A percentile compares a stretch with the other conserved stretches of the same genome.
phyloP scores from a whole-genome alignment of 352 stramenopile genomes.

The Phytophthora kernoviae region DNA sequence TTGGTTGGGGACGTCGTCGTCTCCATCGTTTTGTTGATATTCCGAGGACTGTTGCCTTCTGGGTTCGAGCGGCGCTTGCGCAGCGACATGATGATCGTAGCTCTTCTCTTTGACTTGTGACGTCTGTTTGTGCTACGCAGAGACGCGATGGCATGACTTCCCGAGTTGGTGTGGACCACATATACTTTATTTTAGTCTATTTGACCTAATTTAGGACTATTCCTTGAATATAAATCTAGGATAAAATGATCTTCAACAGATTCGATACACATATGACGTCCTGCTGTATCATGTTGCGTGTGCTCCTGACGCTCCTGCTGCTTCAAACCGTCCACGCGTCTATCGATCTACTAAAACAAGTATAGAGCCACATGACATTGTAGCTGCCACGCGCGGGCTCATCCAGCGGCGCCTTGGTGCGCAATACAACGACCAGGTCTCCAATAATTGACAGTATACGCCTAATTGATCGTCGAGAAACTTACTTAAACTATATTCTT shows the following conservation, averaged over 20 bases:
- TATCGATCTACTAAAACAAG: conserved; percentile 18
- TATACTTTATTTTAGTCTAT: no score
- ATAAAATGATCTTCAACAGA: conserved; percentile 10
- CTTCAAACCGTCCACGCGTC: conserved; percentile 12
- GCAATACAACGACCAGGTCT: conserved; percentile 70
- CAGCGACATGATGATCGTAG: conserved; percentile 21
- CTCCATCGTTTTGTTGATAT: conserved; percentile 9
- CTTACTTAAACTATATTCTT: not conserved
- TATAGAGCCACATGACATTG: conserved; percentile 43
- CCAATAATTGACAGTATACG: no score
- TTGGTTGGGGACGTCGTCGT: conserved; percentile 22
- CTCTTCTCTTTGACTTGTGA: not conserved
- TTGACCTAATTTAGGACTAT: not conserved
- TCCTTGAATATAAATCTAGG: no score
- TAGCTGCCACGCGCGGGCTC: conserved; percentile 54
- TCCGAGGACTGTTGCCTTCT: conserved; percentile 20
- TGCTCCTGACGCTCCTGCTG: conserved; percentile 17
- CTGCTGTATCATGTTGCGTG: not conserved
- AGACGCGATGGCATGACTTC: not conserved
- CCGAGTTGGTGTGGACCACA: no score
- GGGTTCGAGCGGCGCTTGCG: conserved; percentile 55
- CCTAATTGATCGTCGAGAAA: no score
- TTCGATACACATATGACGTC: conserved; percentile 14
- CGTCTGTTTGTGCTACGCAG: not conserved
- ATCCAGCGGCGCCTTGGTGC: conserved; percentile 59